Conservation (phyloP, 1,284 basidiomycete genomes). For the Ceratobasidium theobromae region DNA sequence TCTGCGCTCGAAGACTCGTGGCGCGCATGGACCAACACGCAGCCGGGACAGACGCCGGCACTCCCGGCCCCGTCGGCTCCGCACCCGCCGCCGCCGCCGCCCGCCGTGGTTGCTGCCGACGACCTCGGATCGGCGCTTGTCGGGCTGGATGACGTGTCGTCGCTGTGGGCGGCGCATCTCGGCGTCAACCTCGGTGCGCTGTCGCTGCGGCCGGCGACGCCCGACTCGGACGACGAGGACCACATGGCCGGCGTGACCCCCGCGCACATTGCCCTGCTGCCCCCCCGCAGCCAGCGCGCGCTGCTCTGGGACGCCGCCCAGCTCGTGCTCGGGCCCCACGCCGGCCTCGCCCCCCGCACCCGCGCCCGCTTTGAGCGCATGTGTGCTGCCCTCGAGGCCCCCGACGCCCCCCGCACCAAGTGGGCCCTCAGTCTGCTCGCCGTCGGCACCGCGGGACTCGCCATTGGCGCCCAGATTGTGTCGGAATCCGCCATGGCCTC, state of each 20-base stretch:
- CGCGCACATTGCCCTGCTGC: slow-evolving; percentile 20
- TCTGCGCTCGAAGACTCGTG: slow-evolving; percentile 54
- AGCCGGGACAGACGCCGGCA: not conserved
- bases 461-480: slow-evolving; percentile 53
- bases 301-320: slow-evolving; percentile 28
- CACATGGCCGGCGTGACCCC: slow-evolving; percentile 7
- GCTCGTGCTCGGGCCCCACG: slow-evolving; percentile 14
- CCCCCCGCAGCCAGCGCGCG: slow-evolving; percentile 2
- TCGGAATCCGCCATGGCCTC: slow-evolving; percentile 36
- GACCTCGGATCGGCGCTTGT: slow-evolving; percentile 54
- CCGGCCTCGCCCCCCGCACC: slow-evolving; percentile 45
- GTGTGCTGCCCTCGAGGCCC: slow-evolving; percentile 45
- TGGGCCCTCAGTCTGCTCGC: slow-evolving; percentile 54
- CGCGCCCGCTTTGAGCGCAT: slow-evolving; percentile 51
- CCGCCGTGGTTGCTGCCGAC: slow-evolving; percentile 38
- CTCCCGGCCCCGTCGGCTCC: slow-evolving; percentile 2
- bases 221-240: slow-evolving; percentile 23
- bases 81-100: slow-evolving; percentile 27
- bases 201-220: slow-evolving; percentile 4
- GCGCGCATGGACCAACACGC: slow-evolving; percentile 44
- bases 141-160: slow-evolving; percentile 54
- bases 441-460: slow-evolving; percentile 55
- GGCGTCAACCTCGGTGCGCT: slow-evolving; percentile 1
- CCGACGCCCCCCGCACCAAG: slow-evolving; percentile 28
- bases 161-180: slow-evolving; percentile 16